These are phyloP conservation scores for Dorcoceras hygrometricum DNA, from an alignment of 257 asterid genomes.

Conservation along the genomic window DNA sequence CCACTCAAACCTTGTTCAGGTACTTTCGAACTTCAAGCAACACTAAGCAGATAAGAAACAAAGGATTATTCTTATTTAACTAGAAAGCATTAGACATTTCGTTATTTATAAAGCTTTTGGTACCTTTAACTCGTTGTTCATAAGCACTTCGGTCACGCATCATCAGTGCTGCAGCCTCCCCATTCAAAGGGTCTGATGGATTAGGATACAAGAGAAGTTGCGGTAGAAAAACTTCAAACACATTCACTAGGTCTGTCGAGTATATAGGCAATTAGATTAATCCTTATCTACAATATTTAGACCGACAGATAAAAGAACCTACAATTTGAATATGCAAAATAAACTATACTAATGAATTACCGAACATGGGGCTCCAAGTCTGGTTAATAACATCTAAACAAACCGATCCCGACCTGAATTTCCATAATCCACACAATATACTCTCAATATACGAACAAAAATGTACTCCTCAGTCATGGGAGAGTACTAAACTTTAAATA, in stretches of 20 bases:
- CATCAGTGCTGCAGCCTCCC: conserved; percentile 96
- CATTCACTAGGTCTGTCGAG: conserved; percentile 77
- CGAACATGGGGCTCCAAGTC: conserved; percentile 99
- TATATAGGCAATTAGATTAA: neutral
- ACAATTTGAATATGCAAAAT: conserved; percentile 3
- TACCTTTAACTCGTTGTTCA: conserved; percentile 89
- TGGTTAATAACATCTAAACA: conserved; percentile 96
- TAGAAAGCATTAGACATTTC: neutral
- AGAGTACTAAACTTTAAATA: neutral
- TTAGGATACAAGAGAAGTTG: conserved; percentile 93
- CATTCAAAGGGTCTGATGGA: conserved; percentile 94
- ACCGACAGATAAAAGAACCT: neutral
- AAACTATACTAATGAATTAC: conserved; percentile 39
- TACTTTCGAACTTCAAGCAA: neutral
- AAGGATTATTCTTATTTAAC: too few relatives aligned
- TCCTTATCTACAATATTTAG: conserved; percentile 7
- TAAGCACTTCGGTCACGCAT: conserved; percentile 84
- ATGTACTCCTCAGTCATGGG: neutral
- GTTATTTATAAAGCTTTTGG: conserved; percentile 11
- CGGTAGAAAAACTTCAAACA: conserved; percentile 92
- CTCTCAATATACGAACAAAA: neutral
- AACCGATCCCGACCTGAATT: conserved; percentile 92
- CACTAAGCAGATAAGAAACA: neutral
- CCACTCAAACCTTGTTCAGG: neutral
- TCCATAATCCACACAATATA: conserved; percentile 12